Evolutionary conservation across 345 rosid species (phyloP).

Genomic region (Hevea brasiliensis): DNA sequence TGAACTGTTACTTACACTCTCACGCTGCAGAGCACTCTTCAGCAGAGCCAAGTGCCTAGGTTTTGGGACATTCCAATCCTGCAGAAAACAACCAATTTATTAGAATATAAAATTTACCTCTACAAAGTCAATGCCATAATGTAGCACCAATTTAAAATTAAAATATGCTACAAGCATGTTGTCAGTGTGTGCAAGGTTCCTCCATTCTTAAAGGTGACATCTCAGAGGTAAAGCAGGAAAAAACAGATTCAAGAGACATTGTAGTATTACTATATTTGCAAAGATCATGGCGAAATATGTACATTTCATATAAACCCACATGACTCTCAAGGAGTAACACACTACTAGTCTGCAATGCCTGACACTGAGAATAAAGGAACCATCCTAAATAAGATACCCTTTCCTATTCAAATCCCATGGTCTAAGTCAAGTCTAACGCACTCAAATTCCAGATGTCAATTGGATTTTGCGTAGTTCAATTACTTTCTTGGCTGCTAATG

Average conservation of each 20-base stretch:
- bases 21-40: slow-evolving; percentile 69
- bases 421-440: not conserved
- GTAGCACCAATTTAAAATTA: not conserved
- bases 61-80: slow-evolving; percentile 68
- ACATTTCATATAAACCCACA: not conserved
- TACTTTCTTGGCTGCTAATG: not conserved
- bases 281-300: not conserved
- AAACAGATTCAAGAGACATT: not conserved
- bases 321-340: not conserved
- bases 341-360: not conserved
- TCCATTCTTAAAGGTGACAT: not conserved
- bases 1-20: slow-evolving; percentile 49
- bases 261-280: not conserved
- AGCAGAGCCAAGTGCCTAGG: slow-evolving; percentile 70
- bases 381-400: not conserved
- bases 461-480: not conserved
- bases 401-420: slow-evolving; percentile 1
- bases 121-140: not conserved
- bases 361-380: not conserved
- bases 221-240: not conserved
- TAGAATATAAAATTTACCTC: not conserved
- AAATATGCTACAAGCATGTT: not conserved
- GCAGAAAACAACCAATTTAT: slow-evolving; percentile 20
- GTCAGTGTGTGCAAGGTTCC: not conserved
- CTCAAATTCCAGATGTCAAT: not conserved